Evolutionary conservation across 2,329 filamentous ascomycete genomes (phyloP).

Genomic region (Microdochium paspali): DNA sequence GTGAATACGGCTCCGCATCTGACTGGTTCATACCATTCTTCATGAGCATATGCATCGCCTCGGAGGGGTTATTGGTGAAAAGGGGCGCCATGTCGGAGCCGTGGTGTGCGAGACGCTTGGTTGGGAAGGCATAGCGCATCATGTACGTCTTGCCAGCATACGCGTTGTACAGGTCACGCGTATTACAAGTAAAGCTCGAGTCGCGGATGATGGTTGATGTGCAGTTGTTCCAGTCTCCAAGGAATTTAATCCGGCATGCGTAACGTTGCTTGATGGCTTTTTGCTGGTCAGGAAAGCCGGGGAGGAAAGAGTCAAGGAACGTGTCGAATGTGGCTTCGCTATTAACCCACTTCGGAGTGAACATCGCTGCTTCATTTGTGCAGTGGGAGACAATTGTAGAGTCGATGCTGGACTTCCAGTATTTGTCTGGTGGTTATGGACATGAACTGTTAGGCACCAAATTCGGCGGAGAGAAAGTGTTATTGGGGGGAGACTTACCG

Average conservation of each 20-base stretch:
- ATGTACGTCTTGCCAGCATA: slow-evolving; percentile 3
- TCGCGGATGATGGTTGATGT: slow-evolving; percentile 1
- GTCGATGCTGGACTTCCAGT: slow-evolving; percentile 16
- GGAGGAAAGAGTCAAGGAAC: not conserved
- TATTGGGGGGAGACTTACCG: not conserved
- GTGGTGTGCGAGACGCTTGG: not conserved
- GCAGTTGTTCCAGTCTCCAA: not conserved
- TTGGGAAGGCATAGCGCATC: slow-evolving; percentile 2
- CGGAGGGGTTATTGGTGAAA: slow-evolving; percentile 1
- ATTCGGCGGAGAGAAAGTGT: not conserved
- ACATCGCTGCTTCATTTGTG: slow-evolving; percentile 15
- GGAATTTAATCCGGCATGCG: not conserved
- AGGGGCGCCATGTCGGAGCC: slow-evolving; percentile 2
- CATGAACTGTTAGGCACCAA: too few relatives aligned
- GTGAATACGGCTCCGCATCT: not conserved
- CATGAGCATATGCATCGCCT: not conserved
- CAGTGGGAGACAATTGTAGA: slow-evolving; percentile 22
- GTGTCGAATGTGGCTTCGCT: slow-evolving; percentile 8
- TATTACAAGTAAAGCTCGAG: slow-evolving; percentile 2
- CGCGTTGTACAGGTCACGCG: slow-evolving; percentile 2
- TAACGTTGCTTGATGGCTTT: not conserved
- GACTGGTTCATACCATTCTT: not conserved
- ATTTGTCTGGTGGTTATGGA: slow-evolving; percentile 12
- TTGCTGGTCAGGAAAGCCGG: not conserved
- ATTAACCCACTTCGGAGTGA: slow-evolving; percentile 7